phyloP scores from a whole-genome alignment of 1,284 basidiomycete genomes.

The Porogramme epimiltina region DNA sequence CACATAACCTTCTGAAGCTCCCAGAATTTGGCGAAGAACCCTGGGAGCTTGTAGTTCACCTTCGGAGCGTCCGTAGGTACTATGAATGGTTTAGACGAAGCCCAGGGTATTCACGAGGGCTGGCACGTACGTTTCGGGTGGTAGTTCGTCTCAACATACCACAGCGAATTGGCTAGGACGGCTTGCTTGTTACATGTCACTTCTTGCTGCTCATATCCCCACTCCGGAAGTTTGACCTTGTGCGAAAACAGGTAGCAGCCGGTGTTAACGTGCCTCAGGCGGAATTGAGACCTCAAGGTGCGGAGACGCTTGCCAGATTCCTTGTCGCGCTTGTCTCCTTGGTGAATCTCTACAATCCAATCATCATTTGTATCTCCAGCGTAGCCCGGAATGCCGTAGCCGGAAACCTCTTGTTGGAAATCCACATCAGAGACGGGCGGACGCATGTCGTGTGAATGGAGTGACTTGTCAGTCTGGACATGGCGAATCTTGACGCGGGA shows the following conservation, averaged over 20 bases:
- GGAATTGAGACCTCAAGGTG: constrained; percentile 84
- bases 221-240: constrained; percentile 95
- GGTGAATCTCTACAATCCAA: constrained; percentile 90
- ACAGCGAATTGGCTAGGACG: constrained; percentile 86
- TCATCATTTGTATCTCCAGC: constrained; percentile 93
- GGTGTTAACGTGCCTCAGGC: constrained; percentile 82
- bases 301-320: constrained; percentile 74
- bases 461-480: constrained; percentile 77
- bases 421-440: constrained; percentile 98
- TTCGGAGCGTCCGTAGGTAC: constrained; percentile 73
- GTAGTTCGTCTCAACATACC: constrained; percentile 89
- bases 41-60: constrained; percentile 87
- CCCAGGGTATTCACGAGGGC: not conserved
- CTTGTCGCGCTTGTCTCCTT: constrained; percentile 65
- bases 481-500: constrained; percentile 87
- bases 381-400: constrained; percentile 89
- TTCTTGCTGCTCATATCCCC: constrained; percentile 98
- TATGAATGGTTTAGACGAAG: constrained; percentile 31
- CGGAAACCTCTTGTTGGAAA: constrained; percentile 98
- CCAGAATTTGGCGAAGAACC: constrained; percentile 88
- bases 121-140: constrained; percentile 73
- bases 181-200: constrained; percentile 99
- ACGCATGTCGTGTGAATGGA: constrained; percentile 94
- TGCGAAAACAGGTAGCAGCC: constrained; percentile 98
- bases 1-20: constrained; percentile 97